Evolutionary conservation across 2,329 filamentous ascomycete species (phyloP).

Genomic region (Alternaria conjuncta): DNA sequence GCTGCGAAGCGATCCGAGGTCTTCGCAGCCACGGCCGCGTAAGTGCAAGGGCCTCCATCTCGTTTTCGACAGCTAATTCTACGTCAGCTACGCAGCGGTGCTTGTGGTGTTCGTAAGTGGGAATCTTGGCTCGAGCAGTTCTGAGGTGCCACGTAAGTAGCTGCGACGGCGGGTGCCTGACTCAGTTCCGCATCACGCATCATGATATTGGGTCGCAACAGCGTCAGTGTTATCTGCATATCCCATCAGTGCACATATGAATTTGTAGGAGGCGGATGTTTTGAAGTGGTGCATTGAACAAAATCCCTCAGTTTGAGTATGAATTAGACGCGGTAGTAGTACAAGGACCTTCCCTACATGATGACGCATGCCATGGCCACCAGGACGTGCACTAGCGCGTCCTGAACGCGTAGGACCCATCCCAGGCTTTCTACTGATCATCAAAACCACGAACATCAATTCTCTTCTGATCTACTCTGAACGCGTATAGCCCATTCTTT

Average conservation of each 20-base stretch:
- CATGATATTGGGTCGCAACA: background rate
- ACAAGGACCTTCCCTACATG: background rate
- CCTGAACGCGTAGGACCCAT: background rate
- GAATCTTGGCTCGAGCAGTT: background rate
- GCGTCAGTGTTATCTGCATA: background rate
- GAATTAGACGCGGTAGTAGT: background rate
- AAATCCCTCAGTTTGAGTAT: background rate
- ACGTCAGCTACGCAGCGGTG: background rate
- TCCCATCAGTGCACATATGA: background rate
- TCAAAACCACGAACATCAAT: background rate
- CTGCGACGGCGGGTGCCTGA: background rate
- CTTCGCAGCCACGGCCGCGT: background rate
- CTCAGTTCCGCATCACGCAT: background rate
- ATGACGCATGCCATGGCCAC: background rate
- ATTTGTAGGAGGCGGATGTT: background rate
- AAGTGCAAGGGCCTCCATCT: accelerated
- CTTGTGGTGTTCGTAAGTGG: background rate
- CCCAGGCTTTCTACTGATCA: background rate
- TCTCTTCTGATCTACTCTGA: background rate
- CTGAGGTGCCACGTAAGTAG: background rate
- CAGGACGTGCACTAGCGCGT: background rate
- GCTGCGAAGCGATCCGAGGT: background rate
- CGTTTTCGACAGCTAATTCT: background rate
- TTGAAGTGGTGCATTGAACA: background rate
- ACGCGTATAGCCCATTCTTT: background rate